Percentiles rank a stretch among this genome's conserved stretches.
phyloP scores from a whole-genome alignment of 192 early-diverging fungal genomes.

The Diversispora epigaea region DNA sequence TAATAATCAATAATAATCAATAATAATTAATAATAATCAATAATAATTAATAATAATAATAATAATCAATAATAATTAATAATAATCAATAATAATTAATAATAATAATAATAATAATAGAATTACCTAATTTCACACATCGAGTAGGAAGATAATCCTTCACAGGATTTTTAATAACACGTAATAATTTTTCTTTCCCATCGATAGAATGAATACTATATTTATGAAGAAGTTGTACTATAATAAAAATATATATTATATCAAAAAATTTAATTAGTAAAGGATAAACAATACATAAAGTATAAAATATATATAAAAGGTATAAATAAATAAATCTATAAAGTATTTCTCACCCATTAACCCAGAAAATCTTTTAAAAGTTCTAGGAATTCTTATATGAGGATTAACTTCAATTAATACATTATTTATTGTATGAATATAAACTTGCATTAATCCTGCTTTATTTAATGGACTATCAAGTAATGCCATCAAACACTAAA shows the following conservation, averaged over 20 bases:
- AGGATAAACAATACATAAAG: not conserved
- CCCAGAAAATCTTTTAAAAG: constrained; percentile 98
- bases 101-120: not conserved
- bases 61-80: not conserved
- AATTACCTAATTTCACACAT: constrained; percentile 78
- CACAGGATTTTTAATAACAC: constrained; percentile 97
- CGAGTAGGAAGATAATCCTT: constrained; percentile 94
- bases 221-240: constrained; percentile 98
- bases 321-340: not conserved
- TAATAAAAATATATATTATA: no score
- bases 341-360: constrained; percentile 74
- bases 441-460: constrained; percentile 96
- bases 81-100: not conserved
- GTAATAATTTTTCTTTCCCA: constrained; percentile 88
- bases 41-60: no score
- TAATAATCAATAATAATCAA: no score
- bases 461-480: constrained; percentile 99
- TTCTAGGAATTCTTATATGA: constrained; percentile 97
- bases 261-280: not conserved
- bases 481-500: constrained; percentile 86
- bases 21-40: no score
- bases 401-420: constrained; percentile 98
- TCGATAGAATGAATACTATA: constrained; percentile 89
- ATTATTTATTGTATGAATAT: constrained; percentile 91
- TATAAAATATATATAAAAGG: not conserved